Percentiles rank a stretch among this genome's conserved stretches.
Evolutionary conservation across 371 early-diverging fungal species (phyloP).

Genomic region (Mortierella sp.): DNA sequence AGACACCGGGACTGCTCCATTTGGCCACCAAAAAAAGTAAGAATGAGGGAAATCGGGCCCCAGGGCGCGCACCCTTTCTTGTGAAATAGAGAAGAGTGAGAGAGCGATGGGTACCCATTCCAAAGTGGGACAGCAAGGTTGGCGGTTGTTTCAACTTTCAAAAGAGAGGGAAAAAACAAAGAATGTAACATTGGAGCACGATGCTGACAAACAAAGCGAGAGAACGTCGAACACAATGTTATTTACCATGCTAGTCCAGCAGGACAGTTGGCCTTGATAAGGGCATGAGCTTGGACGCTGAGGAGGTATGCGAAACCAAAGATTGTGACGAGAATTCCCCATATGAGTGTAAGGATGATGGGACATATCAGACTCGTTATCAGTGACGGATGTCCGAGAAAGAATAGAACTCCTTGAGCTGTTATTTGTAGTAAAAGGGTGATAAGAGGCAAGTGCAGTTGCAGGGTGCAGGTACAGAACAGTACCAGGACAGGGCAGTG

Average conservation of each 20-base stretch:
- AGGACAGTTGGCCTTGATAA: constrained; percentile 67
- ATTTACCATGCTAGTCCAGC: constrained; percentile 67
- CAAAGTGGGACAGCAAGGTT: neutral
- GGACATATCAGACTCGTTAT: constrained; percentile 46
- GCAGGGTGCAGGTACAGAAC: neutral
- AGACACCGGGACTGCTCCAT: constrained; percentile 14
- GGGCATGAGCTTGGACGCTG: constrained; percentile 66
- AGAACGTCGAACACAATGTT: neutral
- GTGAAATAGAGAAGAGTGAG: neutral
- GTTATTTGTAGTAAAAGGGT: too few species aligned
- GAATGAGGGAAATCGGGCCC: neutral
- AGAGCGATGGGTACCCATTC: neutral
- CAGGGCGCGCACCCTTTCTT: neutral
- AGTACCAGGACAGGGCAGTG: neutral
- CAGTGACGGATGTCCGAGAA: constrained; percentile 64
- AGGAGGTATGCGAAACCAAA: constrained; percentile 50
- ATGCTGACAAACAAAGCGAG: neutral
- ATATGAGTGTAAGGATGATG: constrained; percentile 44
- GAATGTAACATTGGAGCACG: neutral
- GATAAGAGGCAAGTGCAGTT: too few species aligned
- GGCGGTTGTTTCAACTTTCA: neutral
- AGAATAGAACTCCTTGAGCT: constrained; percentile 62
- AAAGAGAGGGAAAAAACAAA: neutral
- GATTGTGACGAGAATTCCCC: constrained; percentile 35
- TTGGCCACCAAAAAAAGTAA: constrained; percentile 4